These are phyloP conservation scores for Mycena haematopus DNA, from an alignment of 768 basidiomycete species.

Conservation along the genomic window DNA sequence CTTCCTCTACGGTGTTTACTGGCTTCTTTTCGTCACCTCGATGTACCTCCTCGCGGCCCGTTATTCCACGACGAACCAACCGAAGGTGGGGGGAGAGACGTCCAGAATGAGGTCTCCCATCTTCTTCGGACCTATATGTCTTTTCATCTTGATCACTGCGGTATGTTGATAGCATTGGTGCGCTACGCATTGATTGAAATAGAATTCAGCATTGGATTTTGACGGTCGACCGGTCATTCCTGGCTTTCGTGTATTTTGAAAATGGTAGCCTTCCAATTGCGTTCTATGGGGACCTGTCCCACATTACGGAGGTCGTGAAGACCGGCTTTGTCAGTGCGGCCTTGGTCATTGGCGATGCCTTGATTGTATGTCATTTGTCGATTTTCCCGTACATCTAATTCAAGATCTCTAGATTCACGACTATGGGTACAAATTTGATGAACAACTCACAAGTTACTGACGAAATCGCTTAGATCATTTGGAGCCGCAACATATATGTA, in stretches of 20 bases:
- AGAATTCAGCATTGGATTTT: conserved; percentile 14
- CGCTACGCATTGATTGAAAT: not conserved
- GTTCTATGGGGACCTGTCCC: conserved; percentile 24
- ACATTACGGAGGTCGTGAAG: conserved; percentile 25
- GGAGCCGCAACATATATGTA: conserved; percentile 10
- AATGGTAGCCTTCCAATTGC: conserved; percentile 10
- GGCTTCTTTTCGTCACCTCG: not conserved
- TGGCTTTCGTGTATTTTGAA: conserved; percentile 26
- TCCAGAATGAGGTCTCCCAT: not conserved
- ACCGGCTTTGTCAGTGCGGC: conserved; percentile 17
- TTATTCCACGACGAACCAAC: too few species aligned
- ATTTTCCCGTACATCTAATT: not conserved
- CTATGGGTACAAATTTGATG: conserved; percentile 32
- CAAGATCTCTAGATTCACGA: conserved; percentile 44
- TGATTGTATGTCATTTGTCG: conserved; percentile 16
- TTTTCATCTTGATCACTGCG: not conserved
- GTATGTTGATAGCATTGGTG: not conserved
- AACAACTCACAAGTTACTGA: too few species aligned
- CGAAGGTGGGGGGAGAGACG: not conserved
- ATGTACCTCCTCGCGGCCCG: not conserved
- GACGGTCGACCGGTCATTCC: conserved; percentile 25
- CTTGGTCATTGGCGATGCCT: conserved; percentile 21
- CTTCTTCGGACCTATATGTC: not conserved
- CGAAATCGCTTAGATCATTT: not conserved
- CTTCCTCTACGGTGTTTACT: not conserved